Evolutionary conservation across 2,329 filamentous ascomycete species (phyloP).

Genomic region (Chaetomium sp.): DNA sequence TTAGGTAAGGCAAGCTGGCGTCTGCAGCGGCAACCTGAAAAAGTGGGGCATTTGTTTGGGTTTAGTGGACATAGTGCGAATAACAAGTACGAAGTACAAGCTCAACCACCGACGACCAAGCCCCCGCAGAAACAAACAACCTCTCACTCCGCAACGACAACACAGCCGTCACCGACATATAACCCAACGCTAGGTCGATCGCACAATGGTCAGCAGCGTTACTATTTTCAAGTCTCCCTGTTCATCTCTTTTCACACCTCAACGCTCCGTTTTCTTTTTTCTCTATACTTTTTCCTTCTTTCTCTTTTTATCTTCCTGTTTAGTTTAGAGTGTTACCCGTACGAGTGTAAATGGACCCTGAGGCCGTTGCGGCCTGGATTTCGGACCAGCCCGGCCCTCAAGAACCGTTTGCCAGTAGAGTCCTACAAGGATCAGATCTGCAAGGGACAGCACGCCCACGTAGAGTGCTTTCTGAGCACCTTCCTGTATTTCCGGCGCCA

Average conservation of each 20-base stretch:
- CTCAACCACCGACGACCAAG: background rate
- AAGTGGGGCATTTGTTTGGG: no score
- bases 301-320: background rate
- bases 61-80: no score
- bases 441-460: background rate
- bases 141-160: background rate
- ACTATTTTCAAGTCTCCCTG: no score
- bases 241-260: no score
- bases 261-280: no score
- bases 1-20: no score
- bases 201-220: no score
- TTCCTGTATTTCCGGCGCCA: background rate
- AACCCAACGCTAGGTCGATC: background rate
- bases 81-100: no score
- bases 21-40: no score
- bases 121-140: background rate
- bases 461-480: background rate
- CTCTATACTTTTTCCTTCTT: no score
- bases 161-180: background rate
- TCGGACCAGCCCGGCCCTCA: constrained; percentile 1
- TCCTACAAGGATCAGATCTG: constrained; percentile 1
- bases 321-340: background rate
- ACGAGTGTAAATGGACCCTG: constrained; percentile 1
- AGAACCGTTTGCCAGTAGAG: background rate
- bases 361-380: constrained; percentile 1